Conservation (phyloP, 192 early-diverging fungal species). For the Dispira parvispora region DNA sequence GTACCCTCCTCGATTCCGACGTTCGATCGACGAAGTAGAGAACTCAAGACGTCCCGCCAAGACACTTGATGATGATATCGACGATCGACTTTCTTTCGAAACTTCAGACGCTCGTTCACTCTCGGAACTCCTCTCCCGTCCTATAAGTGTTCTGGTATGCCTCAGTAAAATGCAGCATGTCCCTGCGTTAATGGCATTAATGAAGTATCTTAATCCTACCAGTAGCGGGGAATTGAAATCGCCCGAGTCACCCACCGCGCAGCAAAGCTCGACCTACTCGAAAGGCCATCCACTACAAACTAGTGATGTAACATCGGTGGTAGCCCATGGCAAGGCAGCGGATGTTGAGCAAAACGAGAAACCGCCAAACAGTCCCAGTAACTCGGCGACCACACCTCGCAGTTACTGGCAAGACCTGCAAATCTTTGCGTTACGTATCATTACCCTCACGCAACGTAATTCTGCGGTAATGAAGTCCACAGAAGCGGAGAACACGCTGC, state of each 20-base stretch:
- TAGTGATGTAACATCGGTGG: too few relatives aligned
- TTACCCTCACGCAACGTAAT: conserved; percentile 61
- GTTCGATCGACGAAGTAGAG: conserved; percentile 16
- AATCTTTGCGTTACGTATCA: conserved; percentile 55
- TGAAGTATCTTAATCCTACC: conserved; percentile 32
- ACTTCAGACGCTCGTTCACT: background rate
- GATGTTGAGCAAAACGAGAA: background rate
- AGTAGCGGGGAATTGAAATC: too few relatives aligned
- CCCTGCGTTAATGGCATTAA: conserved; percentile 50
- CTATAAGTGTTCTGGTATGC: conserved; percentile 33
- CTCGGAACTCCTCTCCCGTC: conserved; percentile 14
- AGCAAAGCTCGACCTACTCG: too few relatives aligned
- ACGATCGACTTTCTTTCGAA: background rate
- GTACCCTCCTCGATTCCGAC: conserved; percentile 55
- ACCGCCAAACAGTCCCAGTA: conserved; percentile 12
- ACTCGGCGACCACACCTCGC: conserved; percentile 11
- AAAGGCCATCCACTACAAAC: too few relatives aligned
- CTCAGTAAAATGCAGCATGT: conserved; percentile 44
- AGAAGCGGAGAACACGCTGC: conserved; percentile 39
- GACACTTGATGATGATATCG: conserved; percentile 6
- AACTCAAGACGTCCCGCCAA: too few relatives aligned
- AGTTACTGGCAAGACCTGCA: conserved; percentile 7
- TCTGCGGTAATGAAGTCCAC: conserved; percentile 62
- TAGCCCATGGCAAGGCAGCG: background rate
- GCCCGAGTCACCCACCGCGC: too few relatives aligned